Conservation (phyloP, 2,329 filamentous ascomycete genomes). For the Macrophomina phaseolina region DNA sequence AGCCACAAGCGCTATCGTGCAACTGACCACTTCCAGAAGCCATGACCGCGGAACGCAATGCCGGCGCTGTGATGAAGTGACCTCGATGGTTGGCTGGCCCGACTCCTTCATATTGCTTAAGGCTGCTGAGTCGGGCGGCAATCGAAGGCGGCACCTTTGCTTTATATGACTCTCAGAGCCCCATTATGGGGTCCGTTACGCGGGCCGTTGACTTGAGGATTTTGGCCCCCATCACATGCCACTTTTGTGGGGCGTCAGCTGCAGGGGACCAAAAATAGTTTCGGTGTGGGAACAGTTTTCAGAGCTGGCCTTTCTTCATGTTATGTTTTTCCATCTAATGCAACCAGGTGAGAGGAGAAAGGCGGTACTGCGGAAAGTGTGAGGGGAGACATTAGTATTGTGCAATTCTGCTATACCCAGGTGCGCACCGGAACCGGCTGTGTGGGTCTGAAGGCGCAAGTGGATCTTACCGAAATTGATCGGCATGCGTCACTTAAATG, state of each 20-base stretch:
- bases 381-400: no score
- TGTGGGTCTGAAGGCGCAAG: no score
- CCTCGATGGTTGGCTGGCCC: background rate
- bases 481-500: no score
- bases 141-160: background rate
- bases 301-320: no score
- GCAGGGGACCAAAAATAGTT: background rate
- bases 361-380: no score
- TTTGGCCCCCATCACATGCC: background rate
- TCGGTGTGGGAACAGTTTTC: no score
- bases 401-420: no score
- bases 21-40: slow-evolving; percentile 7
- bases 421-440: no score
- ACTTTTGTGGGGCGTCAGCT: background rate
- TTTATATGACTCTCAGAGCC: background rate
- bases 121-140: background rate
- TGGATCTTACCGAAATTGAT: no score
- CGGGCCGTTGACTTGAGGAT: background rate
- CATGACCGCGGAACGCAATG: background rate
- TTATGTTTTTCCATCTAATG: no score
- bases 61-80: background rate
- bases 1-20: background rate
- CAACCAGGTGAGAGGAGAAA: no score
- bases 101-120: background rate
- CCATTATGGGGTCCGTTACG: background rate